Evolutionary conservation across 805 yeast genomes (phyloP), one percentile per base, ranked within the genome.

Genomic region (Candida gorgasii): DNA sequence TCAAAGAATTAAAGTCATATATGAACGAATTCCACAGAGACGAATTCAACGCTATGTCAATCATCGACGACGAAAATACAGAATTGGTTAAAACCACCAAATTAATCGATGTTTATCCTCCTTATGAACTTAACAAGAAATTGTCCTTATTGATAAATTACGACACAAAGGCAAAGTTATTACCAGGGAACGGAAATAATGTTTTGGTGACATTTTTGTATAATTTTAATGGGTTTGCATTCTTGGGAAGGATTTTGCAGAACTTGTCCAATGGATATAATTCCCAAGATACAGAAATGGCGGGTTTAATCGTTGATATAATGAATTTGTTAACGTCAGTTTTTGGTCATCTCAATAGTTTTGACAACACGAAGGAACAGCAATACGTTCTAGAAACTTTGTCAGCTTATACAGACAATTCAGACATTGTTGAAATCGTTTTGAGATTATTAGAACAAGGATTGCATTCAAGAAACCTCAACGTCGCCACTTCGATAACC

Each of bases 151-250:
- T 72, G 8, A 58, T 78, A 37, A 58, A 61, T 13, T 42, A 31
- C 2, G 82, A 82, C 2, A 86, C 96, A 0, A 76, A 71, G 42
- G 97, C 92, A 2, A 83, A 84, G 50, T 62, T 87, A 3, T 61
- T 90, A 22, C 82, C 88, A 0, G 70, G 78, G 3, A 55, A 58
- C 5, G 52, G 54, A 12, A 51, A 59, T 24, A 63, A 67, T 45
- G 55, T 62, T 8, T 52, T 76, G 13, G 85, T 86, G 3, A 75
- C 88, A 16, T 89, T 93, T 65, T 65, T 83, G 19, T 79, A 84
- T 57, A 73, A 75, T 3, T 89, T 82, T 58, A 86, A 82, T 55
- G 97, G 97, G 1, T 89, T 97, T 96, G 77, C 95, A 0, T 63
- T 86, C 19, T 53, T 92, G 13, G 97, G 97, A 1, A 75, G 95